A percentile compares a stretch with the other conserved stretches of the same genome.
Evolutionary conservation across 2,329 filamentous ascomycete species (phyloP).

Genomic region (Bipolaris gigantea): DNA sequence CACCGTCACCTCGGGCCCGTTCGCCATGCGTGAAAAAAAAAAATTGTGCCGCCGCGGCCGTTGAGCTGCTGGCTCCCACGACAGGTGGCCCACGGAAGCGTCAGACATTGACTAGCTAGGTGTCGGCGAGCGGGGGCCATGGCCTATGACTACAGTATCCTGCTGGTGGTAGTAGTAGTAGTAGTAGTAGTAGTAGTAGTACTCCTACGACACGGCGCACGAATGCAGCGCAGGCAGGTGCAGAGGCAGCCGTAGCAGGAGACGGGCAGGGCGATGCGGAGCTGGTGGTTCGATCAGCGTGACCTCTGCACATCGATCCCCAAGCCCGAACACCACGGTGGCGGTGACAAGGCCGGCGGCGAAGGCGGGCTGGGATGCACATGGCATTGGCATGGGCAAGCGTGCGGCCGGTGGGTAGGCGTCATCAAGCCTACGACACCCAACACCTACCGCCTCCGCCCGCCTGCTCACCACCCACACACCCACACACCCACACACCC

Average conservation of each 20-base stretch:
- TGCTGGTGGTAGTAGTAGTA: too few relatives aligned
- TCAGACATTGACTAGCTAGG: background rate
- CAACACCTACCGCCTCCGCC: too few relatives aligned
- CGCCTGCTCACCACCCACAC: constrained; percentile 4
- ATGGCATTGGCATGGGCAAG: background rate
- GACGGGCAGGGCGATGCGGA: constrained; percentile 8
- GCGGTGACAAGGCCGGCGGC: constrained; percentile 22
- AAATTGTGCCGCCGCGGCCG: constrained; percentile 25
- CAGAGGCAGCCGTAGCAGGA: too few relatives aligned
- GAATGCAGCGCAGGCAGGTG: too few relatives aligned
- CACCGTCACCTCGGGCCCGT: constrained; percentile 13
- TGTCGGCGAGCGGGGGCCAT: constrained; percentile 10
- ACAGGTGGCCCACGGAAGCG: constrained; percentile 11
- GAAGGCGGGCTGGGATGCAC: constrained; percentile 8
- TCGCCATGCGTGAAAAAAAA: constrained; percentile 28
- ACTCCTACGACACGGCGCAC: too few relatives aligned
- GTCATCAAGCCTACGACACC: constrained; percentile 17
- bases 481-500: too few relatives aligned
- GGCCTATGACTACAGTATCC: background rate
- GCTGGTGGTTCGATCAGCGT: constrained; percentile 18
- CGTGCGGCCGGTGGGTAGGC: constrained; percentile 10
- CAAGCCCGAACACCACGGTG: constrained; percentile 16
- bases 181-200: too few relatives aligned
- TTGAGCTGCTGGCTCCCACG: constrained; percentile 20
- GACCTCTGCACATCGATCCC: constrained; percentile 18